Evolutionary conservation across 2,329 filamentous ascomycete species (phyloP).

Genomic region (Phialophora tarda): DNA sequence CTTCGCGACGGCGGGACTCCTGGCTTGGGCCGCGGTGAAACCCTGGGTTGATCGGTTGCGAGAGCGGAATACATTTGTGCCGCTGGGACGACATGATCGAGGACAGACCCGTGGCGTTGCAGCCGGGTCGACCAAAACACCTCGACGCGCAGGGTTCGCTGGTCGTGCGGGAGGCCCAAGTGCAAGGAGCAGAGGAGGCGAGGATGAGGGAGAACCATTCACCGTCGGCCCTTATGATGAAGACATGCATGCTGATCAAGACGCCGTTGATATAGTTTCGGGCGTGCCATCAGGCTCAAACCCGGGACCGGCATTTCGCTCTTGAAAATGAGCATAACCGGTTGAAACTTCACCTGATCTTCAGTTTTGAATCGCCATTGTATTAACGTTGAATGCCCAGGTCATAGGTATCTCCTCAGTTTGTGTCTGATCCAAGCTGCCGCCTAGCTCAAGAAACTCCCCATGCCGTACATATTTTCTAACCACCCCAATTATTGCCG

Average conservation of each 20-base stretch:
- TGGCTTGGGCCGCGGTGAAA: slow-evolving; percentile 65
- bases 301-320: slow-evolving; percentile 11
- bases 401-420: background rate
- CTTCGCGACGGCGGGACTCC: slow-evolving; percentile 64
- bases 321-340: slow-evolving; percentile 1
- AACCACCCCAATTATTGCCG: slow-evolving; percentile 11
- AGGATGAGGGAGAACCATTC: background rate
- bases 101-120: background rate
- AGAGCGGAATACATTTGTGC: slow-evolving; percentile 24
- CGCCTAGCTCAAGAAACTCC: slow-evolving; percentile 12
- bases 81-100: slow-evolving; percentile 20
- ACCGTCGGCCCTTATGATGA: background rate
- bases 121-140: background rate
- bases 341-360: background rate
- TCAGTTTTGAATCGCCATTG: background rate
- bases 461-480: slow-evolving; percentile 13
- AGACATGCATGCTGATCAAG: slow-evolving; percentile 26
- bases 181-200: background rate
- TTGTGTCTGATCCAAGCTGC: slow-evolving; percentile 9
- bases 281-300: slow-evolving; percentile 14
- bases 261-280: slow-evolving; percentile 29
- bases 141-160: background rate
- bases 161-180: background rate
- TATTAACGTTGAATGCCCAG: background rate
- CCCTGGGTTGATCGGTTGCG: slow-evolving; percentile 46